Percentiles rank a stretch among this genome's conserved stretches.
Evolutionary conservation across 1,284 basidiomycete genomes (phyloP).

Genomic region (Ustilago nuda): DNA sequence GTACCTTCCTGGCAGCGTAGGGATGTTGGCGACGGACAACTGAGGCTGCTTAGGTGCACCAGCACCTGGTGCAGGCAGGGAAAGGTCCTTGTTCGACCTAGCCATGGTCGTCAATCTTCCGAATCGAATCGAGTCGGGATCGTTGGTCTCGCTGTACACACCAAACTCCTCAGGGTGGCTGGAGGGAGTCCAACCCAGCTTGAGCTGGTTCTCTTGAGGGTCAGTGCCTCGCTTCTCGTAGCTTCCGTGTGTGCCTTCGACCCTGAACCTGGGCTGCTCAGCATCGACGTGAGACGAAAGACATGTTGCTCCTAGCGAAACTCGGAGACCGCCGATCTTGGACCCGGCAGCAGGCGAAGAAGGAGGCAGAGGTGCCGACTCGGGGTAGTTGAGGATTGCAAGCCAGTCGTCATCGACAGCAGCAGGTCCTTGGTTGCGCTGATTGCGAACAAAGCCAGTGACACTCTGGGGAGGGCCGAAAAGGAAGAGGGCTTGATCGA

Average conservation of each 20-base stretch:
- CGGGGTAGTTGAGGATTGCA: constrained; percentile 58
- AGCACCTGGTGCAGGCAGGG: constrained; percentile 21
- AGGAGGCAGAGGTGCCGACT: constrained; percentile 47
- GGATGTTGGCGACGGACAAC: constrained; percentile 56
- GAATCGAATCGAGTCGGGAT: constrained; percentile 49
- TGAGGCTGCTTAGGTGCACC: constrained; percentile 53
- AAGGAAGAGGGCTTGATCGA: constrained; percentile 63
- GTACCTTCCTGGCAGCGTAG: constrained; percentile 65
- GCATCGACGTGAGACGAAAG: constrained; percentile 61
- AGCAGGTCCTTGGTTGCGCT: constrained; percentile 54
- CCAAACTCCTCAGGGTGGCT: constrained; percentile 63
- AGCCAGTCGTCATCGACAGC: constrained; percentile 67
- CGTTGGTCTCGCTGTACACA: constrained; percentile 49
- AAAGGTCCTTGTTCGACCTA: constrained; percentile 27
- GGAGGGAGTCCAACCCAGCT: constrained; percentile 59
- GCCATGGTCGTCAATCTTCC: constrained; percentile 59
- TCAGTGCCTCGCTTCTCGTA: constrained; percentile 66
- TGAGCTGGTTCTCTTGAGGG: constrained; percentile 67
- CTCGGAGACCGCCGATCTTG: constrained; percentile 56
- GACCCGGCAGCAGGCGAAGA: constrained; percentile 54
- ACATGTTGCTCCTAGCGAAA: constrained; percentile 59
- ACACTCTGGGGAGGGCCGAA: constrained; percentile 64
- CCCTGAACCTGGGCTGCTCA: constrained; percentile 61
- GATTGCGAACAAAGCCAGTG: constrained; percentile 58
- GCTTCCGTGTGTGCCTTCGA: constrained; percentile 61